Conservation (phyloP, 345 rosid species). For the Citrus medica region DNA sequence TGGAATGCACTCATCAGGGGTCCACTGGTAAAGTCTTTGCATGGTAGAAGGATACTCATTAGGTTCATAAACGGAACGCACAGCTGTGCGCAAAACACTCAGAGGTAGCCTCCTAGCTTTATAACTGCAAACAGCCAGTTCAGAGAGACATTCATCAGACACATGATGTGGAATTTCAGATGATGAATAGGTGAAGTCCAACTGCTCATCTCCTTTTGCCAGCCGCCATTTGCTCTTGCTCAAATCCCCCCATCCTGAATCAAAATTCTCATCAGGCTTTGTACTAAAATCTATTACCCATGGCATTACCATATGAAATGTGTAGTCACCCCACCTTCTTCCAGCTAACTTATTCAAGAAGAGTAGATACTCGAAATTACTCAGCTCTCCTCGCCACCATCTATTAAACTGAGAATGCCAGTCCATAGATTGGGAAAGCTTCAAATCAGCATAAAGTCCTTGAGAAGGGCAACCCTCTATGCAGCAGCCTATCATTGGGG, state of each 20-base stretch:
- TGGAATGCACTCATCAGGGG: constrained; percentile 98
- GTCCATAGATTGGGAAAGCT: constrained; percentile 48
- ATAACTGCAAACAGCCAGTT: constrained; percentile 96
- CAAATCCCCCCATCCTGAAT: constrained; percentile 85
- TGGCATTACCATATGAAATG: constrained; percentile 92
- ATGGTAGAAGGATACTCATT: constrained; percentile 94
- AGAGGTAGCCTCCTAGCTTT: constrained; percentile 95
- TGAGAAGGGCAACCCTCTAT: constrained; percentile 48
- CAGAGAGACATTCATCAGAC: constrained; percentile 98
- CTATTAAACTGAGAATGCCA: constrained; percentile 62
- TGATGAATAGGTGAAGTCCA: constrained; percentile 88
- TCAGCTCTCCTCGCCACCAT: constrained; percentile 91
- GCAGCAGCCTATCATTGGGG: constrained; percentile 36
- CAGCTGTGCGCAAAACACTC: constrained; percentile 80
- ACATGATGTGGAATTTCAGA: constrained; percentile 95
- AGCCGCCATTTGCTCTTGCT: constrained; percentile 95
- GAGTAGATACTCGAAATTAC: constrained; percentile 87
- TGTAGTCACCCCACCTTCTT: constrained; percentile 94
- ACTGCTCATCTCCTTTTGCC: constrained; percentile 96
- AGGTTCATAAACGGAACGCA: constrained; percentile 93
- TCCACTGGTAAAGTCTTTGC: constrained; percentile 97
- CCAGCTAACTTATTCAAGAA: constrained; percentile 80
- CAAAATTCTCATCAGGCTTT: constrained; percentile 67
- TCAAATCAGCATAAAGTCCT: constrained; percentile 61
- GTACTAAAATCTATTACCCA: constrained; percentile 94